Percentiles rank a stretch among this genome's conserved stretches.
Conservation (phyloP, 1,284 basidiomycete species). For the Leccinum proximum region DNA sequence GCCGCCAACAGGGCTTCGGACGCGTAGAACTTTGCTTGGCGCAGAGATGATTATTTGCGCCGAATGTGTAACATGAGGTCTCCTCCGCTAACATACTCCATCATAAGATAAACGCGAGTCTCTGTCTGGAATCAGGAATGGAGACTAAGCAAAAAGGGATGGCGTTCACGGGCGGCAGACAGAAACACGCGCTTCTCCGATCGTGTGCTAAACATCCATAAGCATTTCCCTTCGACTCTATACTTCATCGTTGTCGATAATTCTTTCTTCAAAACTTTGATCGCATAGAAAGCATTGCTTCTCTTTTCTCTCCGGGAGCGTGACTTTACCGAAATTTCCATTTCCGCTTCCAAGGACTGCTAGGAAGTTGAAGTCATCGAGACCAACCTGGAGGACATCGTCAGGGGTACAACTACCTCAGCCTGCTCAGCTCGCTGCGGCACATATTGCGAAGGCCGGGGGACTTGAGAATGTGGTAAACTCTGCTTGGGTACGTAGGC, state of each 20-base stretch:
- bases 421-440: conserved; percentile 26
- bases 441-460: conserved; percentile 6
- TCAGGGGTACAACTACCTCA: conserved; percentile 22
- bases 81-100: conserved; percentile 95
- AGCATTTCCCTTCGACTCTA: too few species aligned
- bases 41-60: conserved; percentile 90
- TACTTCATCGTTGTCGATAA: conserved; percentile 99
- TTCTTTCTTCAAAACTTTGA: conserved; percentile 99
- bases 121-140: conserved; percentile 99
- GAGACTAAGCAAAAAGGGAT: conserved; percentile 95
- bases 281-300: conserved; percentile 89
- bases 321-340: conserved; percentile 99
- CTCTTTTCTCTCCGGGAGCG: conserved; percentile 98
- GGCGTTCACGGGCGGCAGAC: conserved; percentile 92
- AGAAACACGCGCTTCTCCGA: conserved; percentile 99
- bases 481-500: conserved; percentile 24
- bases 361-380: conserved; percentile 99
- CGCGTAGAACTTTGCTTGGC: conserved; percentile 99
- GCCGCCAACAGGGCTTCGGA: conserved; percentile 98
- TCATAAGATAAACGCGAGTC: conserved; percentile 94
- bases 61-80: conserved; percentile 96
- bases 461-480: conserved; percentile 14
- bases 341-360: conserved; percentile 99
- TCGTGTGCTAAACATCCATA: conserved; percentile 68
- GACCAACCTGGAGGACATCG: conserved; percentile 64